Evolutionary conservation across 768 basidiomycete species (phyloP).

Genomic region (Collybiopsis luxurians): DNA sequence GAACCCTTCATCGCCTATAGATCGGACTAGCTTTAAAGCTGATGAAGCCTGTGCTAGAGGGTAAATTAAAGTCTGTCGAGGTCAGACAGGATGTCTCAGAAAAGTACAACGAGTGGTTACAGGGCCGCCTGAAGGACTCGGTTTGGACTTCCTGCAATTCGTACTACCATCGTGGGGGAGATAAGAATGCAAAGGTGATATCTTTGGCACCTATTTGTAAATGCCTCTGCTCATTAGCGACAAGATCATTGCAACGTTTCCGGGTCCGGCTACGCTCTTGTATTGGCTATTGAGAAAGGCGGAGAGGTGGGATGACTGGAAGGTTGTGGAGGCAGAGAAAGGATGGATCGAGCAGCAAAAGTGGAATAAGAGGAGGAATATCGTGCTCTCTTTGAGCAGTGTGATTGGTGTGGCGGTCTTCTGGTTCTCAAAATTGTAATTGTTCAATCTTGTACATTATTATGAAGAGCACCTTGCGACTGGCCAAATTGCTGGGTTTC

Average conservation of each 20-base stretch:
- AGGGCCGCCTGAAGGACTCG: conserved; percentile 40
- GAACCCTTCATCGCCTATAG: conserved; percentile 25
- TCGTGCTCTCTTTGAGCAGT: not conserved
- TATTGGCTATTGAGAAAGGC: conserved; percentile 43
- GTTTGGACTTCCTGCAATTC: conserved; percentile 56
- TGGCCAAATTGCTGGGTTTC: too few relatives aligned
- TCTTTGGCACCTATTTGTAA: conserved; percentile 11
- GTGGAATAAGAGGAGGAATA: not conserved
- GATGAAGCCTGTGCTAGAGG: conserved; percentile 49
- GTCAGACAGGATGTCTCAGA: conserved; percentile 44
- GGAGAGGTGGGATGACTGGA: conserved; percentile 9
- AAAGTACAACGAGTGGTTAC: conserved; percentile 51
- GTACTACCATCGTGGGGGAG: conserved; percentile 43
- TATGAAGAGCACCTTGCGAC: too few relatives aligned
- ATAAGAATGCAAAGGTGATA: conserved; percentile 11
- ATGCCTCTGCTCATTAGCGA: too few relatives aligned
- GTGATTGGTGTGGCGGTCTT: not conserved
- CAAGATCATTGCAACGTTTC: conserved; percentile 49
- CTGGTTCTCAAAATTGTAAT: not conserved
- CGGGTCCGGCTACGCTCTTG: conserved; percentile 34
- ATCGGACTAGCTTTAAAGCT: conserved; percentile 48
- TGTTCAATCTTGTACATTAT: too few relatives aligned
- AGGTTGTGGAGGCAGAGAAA: conserved; percentile 1
- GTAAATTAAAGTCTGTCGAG: conserved; percentile 47
- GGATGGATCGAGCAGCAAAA: not conserved